These are phyloP conservation scores for Ophiostoma tasmaniense DNA, from an alignment of 2,329 filamentous ascomycete genomes.

Conservation along the genomic window DNA sequence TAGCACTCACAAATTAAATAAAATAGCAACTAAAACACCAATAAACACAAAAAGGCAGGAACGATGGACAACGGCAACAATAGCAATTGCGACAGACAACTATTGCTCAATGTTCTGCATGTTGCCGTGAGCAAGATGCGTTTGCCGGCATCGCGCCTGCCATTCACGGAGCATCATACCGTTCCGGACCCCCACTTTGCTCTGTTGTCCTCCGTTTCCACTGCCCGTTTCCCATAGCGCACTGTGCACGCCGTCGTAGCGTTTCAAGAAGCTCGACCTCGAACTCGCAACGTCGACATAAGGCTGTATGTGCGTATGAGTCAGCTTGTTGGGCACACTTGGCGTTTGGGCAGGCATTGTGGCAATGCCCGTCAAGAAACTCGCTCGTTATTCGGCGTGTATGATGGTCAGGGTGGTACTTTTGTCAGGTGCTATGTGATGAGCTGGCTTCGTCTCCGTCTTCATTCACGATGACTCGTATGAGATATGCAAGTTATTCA, in stretches of 20 bases:
- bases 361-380: not conserved
- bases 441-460: not conserved
- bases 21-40: not conserved
- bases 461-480: not conserved
- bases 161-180: not conserved
- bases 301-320: not conserved
- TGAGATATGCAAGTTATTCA: not conserved
- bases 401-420: not conserved
- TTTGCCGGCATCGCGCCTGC: not conserved
- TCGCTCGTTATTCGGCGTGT: not conserved
- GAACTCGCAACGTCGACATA: not conserved
- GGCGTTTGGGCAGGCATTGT: not conserved
- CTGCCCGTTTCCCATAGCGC: not conserved
- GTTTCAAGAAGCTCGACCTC: not conserved
- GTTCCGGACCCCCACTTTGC: not conserved
- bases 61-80: not conserved
- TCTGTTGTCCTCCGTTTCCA: not conserved
- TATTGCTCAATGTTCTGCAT: not conserved
- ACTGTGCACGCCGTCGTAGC: not conserved
- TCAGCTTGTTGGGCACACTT: not conserved
- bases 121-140: not conserved
- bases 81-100: not conserved
- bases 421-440: not conserved
- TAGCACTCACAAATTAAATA: conserved; percentile 13
- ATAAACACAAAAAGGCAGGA: conserved; percentile 6